phyloP scores from a whole-genome alignment of 1,284 basidiomycete genomes.

The Apiotrichum gracile region DNA sequence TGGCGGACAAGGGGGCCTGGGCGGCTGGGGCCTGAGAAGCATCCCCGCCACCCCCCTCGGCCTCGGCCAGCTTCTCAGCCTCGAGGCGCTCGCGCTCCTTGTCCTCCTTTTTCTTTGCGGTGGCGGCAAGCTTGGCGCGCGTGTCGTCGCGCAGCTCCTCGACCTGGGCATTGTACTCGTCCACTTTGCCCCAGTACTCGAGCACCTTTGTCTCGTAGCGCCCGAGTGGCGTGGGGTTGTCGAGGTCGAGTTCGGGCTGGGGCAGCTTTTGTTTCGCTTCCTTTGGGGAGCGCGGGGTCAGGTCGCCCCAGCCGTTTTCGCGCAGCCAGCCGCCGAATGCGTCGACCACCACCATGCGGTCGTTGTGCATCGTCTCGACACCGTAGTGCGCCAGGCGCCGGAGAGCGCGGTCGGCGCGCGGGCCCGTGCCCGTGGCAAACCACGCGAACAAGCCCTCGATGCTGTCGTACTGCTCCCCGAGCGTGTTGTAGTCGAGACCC shows the following conservation, averaged over 20 bases:
- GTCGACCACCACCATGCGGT: not conserved
- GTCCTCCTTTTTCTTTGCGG: no score
- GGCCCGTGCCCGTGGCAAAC: not conserved
- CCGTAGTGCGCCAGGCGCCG: not conserved
- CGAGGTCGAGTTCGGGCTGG: no score
- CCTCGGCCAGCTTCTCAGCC: no score
- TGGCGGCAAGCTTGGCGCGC: no score
- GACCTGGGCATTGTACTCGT: not conserved
- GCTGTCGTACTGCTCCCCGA: not conserved
- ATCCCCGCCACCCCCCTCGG: no score
- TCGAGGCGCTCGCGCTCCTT: no score
- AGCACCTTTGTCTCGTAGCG: not conserved
- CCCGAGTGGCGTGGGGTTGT: no score
- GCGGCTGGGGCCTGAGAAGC: no score
- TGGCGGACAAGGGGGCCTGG: no score
- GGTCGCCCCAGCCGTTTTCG: not conserved
- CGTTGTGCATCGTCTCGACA: not conserved
- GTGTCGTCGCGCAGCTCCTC: no score
- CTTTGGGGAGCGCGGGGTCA: not conserved
- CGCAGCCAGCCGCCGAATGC: slow-evolving; percentile 2
- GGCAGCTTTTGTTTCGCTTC: not conserved
- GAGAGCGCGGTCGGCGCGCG: not conserved
- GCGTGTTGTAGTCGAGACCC: slow-evolving; percentile 19
- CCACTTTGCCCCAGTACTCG: not conserved
- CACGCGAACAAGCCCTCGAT: slow-evolving; percentile 3